Percentiles rank a stretch among this genome's conserved stretches.
Evolutionary conservation across 176 grass and related monocot genomes (phyloP).

Genomic region (Pontederia crassipes): DNA sequence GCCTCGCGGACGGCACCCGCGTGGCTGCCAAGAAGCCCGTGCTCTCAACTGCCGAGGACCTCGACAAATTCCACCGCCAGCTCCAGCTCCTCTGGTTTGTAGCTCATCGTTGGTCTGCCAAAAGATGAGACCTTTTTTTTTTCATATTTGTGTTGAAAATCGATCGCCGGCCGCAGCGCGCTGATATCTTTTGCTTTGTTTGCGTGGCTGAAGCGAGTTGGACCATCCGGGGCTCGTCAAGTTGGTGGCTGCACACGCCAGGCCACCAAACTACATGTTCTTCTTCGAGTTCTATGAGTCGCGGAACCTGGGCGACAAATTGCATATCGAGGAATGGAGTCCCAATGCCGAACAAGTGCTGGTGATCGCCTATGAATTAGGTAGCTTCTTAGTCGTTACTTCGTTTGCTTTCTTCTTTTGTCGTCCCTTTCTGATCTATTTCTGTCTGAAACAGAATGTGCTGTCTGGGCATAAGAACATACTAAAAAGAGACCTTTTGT

Average conservation of each 20-base stretch:
- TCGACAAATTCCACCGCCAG: conserved; percentile 93
- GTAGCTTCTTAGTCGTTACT: conserved; percentile 23
- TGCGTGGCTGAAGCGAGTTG: conserved; percentile 42
- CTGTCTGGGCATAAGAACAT: not conserved
- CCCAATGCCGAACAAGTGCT: conserved; percentile 53
- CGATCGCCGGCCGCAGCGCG: not conserved
- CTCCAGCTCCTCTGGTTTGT: conserved; percentile 80
- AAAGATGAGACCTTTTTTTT: not conserved
- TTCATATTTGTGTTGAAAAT: not conserved
- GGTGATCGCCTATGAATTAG: conserved; percentile 62
- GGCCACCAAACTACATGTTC: conserved; percentile 71
- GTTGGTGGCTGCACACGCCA: conserved; percentile 70
- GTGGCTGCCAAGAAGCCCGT: conserved; percentile 87
- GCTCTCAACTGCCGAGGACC: conserved; percentile 70
- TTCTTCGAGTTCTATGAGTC: conserved; percentile 90
- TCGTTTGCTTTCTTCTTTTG: not conserved
- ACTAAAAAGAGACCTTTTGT: no score
- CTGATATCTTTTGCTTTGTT: not conserved
- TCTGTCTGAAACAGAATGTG: no score
- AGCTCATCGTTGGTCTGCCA: not conserved
- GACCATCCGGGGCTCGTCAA: conserved; percentile 69
- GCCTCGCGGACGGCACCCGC: conserved; percentile 34
- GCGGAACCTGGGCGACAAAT: conserved; percentile 71
- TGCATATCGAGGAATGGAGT: conserved; percentile 77
- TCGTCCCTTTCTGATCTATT: conserved; percentile 9